Evolutionary conservation across 306 rosid species (phyloP), one percentile per base, ranked within the genome.

Genomic region (Glycine tomentella): DNA sequence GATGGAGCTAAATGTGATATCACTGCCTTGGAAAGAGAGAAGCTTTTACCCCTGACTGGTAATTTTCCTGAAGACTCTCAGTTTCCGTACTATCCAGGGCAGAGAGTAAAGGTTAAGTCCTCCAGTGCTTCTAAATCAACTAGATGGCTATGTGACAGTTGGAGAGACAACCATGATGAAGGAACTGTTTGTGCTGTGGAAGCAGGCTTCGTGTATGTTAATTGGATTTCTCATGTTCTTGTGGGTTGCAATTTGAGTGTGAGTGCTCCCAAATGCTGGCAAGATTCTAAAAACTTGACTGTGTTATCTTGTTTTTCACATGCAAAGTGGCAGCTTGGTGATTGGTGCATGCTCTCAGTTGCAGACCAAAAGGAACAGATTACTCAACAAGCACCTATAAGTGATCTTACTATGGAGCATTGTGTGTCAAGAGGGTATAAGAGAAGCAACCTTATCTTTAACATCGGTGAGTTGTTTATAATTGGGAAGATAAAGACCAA

Each of bases 261-360:
- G 46, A 89, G 84, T 81, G 78, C 90, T 82, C 99, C 97, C 1
- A 85, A 82, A 52, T 38, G 83, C 69, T 81, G 90, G 90, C 92
- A 92, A 71, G 87, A 90, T 86, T 89, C 94, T 3, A 79, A 86
- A 77, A 91, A 83, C 71, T 72, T 96, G 90, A 93, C 87, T 4
- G 71, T 87, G 79, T 53, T 93, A 82, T 87, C 97, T 38, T 88
- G 97, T 75, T 88, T 93, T 84, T 81, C 92, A 59, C 86, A 88
- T 75, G 87, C 88, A 76, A 90, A 89, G 77, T 96, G 99, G 99
- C 92, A 93, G 82, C 94, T 93, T 81, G 99, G 99, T 78, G 98
- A 96, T 83, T 92, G 97, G 94, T 96, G 99, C 83, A 83, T 77
- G 79, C 91, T 90, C 86, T 84, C 89, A 67, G 76, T 53, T 85